Base-by-base conservation (phyloP, 768 basidiomycete species). In the Pleurotus platypus region DNA sequence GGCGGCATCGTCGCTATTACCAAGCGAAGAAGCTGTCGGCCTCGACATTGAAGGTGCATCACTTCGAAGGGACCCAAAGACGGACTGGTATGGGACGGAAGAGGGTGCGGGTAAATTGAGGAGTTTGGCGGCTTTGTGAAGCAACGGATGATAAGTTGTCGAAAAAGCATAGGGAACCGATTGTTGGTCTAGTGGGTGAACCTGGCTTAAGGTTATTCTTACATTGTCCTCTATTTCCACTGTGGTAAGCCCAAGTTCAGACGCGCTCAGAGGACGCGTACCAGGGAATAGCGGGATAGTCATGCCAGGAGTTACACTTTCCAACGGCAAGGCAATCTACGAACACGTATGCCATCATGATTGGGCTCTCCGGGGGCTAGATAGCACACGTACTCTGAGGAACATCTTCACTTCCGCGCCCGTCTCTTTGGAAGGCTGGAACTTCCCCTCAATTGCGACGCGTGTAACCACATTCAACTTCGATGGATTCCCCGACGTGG, bases 111-210 rank as follows among this genome's bases (percentile, higher is more conserved):
- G 85, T 2, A 90, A 75, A 60, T 82, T 85, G 16, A 92, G 75
- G 16, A 87, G 85, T 26, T 82, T 79, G 6, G 84, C 86, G 8
- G 90, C 89, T 51, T 80, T 84, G 61, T 84, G 79, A 2, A 92
- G 76, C 11, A 87, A 74, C 11, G 89, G 87, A 3, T 74, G 85
- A 26, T 79, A 68, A 2, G 79, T 67, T 0, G 85, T 78, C 3
- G 87, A 88, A 66, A 91, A 91, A 65, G 82, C 83, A 72, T 90
- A 92, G 6, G 90, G 90, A 2, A 78, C 78, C 3, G 86, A 89
- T 59, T 81, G 81, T 56, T 69, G 73, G 70, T 92, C 88, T 35
- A 92, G 72, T 6, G 91, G 90, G 62, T 92, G 90, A 3, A 90
- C 82, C 66, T 89, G 81, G 7, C 87, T 87, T 6, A 81, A 78